Conservation (phyloP, 805 yeast genomes). For the Komagataella populi region DNA sequence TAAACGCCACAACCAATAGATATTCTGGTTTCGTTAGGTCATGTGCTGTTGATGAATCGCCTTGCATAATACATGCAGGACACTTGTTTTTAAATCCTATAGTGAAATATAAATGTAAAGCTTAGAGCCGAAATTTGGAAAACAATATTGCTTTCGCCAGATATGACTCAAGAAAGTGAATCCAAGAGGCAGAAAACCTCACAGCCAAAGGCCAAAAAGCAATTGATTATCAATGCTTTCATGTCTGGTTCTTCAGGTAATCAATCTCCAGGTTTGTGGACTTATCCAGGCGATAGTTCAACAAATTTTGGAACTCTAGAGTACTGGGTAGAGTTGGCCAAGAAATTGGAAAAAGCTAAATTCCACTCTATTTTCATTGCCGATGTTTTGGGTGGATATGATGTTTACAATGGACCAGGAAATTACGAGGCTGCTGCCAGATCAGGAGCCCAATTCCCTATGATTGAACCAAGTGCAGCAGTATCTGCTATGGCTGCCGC, state of each 20-base stretch:
- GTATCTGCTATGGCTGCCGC: constrained; percentile 21
- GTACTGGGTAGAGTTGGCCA: constrained; percentile 8
- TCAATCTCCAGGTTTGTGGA: constrained; percentile 11
- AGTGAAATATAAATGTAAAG: background rate
- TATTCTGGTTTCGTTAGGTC: background rate
- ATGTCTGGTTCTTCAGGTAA: constrained; percentile 6
- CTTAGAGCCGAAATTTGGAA: background rate
- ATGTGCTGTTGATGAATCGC: background rate
- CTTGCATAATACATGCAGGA: background rate
- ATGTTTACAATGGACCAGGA: constrained; percentile 5
- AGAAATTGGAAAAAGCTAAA: constrained; percentile 5
- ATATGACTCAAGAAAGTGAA: background rate
- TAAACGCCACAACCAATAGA: background rate
- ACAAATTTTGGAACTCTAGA: constrained; percentile 7
- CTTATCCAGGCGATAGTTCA: constrained; percentile 8
- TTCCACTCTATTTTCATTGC: constrained; percentile 5
- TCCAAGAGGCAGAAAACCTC: background rate
- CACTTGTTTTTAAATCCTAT: too few relatives aligned
- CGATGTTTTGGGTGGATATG: constrained; percentile 5
- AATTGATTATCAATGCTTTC: constrained; percentile 5
- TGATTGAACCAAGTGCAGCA: constrained; percentile 13
- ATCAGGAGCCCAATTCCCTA: constrained; percentile 5
- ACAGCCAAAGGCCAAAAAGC: constrained; percentile 1
- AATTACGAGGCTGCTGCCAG: constrained; percentile 3
- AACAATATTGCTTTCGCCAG: background rate